Base-by-base conservation (phyloP, 2,329 filamentous ascomycete genomes). In the Corniculantispora saksenae region DNA sequence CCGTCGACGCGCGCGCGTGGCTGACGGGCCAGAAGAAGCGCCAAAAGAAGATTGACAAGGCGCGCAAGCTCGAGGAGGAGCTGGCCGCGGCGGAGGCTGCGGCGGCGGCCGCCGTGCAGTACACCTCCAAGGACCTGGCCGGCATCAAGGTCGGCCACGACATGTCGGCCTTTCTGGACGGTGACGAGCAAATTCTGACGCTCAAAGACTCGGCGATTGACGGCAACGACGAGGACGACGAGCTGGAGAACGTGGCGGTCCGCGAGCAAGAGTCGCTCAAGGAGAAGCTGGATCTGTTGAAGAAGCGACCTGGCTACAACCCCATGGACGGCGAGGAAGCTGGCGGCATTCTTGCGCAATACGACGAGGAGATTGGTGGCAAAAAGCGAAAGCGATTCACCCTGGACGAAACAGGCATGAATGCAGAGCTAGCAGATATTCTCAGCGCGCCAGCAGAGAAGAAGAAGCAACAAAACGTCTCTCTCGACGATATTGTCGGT, bases 91-190 rank as follows among this genome's bases (percentile, higher is more conserved):
- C 91, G 5, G 91, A 94, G 75, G 86, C 86, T 12, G 84, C 81
- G 3, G 85, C 85, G 1, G 86, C 86, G 4, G 89, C 88, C 2
- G 89, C 80, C 19, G 75, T 83, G 23, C 77, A 94, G 72, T 97
- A 97, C 76, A 94, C 92, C 0, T 87, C 92, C 4, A 90, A 91
- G 67, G 94, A 98, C 74, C 82, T 98, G 57, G 91, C 93, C 0
- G 95, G 94, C 45, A 89, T 99, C 71, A 95, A 92, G 75, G 94
- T 99, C 61, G 94, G 89, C 5, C 95, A 99, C 75, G 93, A 97
- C 75, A 79, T 94, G 66, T 87, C 86, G 5, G 86, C 91, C 25
- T 94, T 99, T 68, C 88, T 92, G 27, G 92, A 93, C 61, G 90
- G 87, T 21, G 89, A 92, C 66, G 94, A 97, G 66, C 93, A 98